Evolutionary conservation across 768 basidiomycete species (phyloP), one percentile per base, ranked within the genome.

Genomic region (Amanita pallidorosea): DNA sequence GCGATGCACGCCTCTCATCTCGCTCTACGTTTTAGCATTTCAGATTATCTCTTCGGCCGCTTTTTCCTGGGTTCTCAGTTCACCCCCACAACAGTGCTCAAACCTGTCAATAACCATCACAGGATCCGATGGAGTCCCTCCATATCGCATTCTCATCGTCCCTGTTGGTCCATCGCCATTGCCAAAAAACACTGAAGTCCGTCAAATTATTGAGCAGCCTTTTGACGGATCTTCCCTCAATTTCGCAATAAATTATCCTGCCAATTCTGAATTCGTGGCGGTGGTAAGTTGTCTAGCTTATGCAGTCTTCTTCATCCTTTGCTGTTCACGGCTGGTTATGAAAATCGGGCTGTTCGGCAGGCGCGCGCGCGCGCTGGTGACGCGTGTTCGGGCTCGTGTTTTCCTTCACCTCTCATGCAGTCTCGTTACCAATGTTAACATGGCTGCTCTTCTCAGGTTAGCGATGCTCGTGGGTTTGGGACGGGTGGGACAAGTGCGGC

Each of bases 401-500:
- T 33, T 33, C 11, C 31, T 12, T 31, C 29, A 31, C 9, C 1
- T 4, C 31, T 33, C 31, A 33, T 13, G 23, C 6, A 27, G 31
- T 33, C 12, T 11, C 13, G 13, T 33, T 37, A 41, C 36, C 52
- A 25, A 4, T 17, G 31, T 40, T 45, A 9, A 45, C 20, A 7
- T 6, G 29, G 13, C 8, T 29, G 4, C 27, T 45, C 4, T 45
- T 17, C n/a, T 11, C 55, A 69, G 68, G 64, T 69, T 33, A 69
- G 69, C 52, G 67, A 68, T 53, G 57, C 62, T 25, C 56, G 49
- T 38, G 63, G 60, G 2, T 88, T 88, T 59, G 87, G 81, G 3
- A 69, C 79, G 0, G 88, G 88, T 4, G 88, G 88, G 3, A 87
- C 87, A 2, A 87, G 82, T 51, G 78, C 76, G 2, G 75, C 77